Evolutionary conservation across 1,284 basidiomycete genomes (phyloP), one percentile per base, ranked within the genome.

Genomic region (Malassezia nana): DNA sequence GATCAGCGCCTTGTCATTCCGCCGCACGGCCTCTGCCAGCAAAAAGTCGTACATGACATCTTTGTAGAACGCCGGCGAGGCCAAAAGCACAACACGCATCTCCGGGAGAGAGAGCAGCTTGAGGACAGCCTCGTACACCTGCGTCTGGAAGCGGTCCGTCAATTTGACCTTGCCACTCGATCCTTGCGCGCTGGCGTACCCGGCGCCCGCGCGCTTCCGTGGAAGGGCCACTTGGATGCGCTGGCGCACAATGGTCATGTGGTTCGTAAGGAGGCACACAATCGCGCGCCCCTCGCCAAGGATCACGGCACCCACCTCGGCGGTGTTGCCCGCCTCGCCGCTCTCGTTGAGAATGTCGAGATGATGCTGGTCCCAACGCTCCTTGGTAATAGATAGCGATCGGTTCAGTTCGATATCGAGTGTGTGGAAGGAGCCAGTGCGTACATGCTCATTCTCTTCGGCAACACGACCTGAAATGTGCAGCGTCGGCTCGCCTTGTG

Each of bases 261-360:
- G 89, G 65, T 95, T 85, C 0, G 89, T 94, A 20, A 99, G 78
- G 22, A 99, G 77, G 74, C 92, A 98, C 67, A 98, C 87, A 1
- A 87, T 85, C 0, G 94, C 94, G 3, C 83, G 85, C 15, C 92
- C 84, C 79, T 98, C 94, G 31, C 94, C 92, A 57, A 89, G 89
- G 1, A 99, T 88, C 15, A 99, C 81, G 0, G 94, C 94, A 8
- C 87, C 94, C 1, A 99, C 87, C 74, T 99, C 92, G 2, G 94
- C 94, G 0, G 91, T 89, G 65, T 85, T 79, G 18, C 89, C 90
- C n/a, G 88, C 89, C 44, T 87, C 79, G 52, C 87, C 89, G 30
- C 89, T 82, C 64, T 98, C 94, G 49, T 85, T 79, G 0, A 98
- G 82, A 24, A 91, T 79, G 46, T 84, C 81, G 20, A 87, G 74